These are phyloP conservation scores for Neofusicoccum ribis DNA, from an alignment of 2,329 filamentous ascomycete genomes.

Conservation along the genomic window DNA sequence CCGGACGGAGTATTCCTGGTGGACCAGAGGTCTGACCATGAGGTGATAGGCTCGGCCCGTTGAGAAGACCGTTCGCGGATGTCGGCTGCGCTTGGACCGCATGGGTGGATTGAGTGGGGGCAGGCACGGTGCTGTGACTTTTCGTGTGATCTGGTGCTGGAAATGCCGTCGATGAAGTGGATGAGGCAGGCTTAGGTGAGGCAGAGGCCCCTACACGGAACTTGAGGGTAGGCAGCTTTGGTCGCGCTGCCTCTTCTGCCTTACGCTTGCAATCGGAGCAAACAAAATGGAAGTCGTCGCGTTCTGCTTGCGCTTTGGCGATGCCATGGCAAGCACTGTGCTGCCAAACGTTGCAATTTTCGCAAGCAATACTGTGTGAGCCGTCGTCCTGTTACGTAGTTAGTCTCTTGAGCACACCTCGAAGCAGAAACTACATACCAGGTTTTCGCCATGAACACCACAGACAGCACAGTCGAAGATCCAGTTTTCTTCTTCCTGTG, in stretches of 20 bases:
- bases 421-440: conserved; percentile 43
- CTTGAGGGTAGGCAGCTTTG: conserved; percentile 63
- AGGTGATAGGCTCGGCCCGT: conserved; percentile 47
- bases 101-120: neutral
- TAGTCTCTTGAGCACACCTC: conserved; percentile 23
- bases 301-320: conserved; percentile 74
- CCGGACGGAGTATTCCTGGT: conserved; percentile 24
- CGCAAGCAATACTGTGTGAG: conserved; percentile 89
- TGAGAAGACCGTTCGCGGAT: conserved; percentile 35
- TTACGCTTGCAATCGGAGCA: conserved; percentile 72
- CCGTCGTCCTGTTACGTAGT: conserved; percentile 70
- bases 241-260: conserved; percentile 61
- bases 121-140: neutral
- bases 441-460: conserved; percentile 81
- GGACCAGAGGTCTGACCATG: conserved; percentile 46
- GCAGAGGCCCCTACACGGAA: conserved; percentile 55
- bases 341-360: conserved; percentile 93
- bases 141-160: conserved; percentile 29
- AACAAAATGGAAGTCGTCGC: conserved; percentile 83
- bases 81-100: conserved; percentile 21
- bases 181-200: conserved; percentile 39
- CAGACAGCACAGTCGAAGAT: conserved; percentile 89
- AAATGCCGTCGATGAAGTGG: conserved; percentile 21
- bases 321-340: conserved; percentile 91
- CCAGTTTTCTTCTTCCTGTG: conserved; percentile 77